A percentile compares a stretch with the other conserved stretches of the same genome.
phyloP scores from a whole-genome alignment of 2,329 filamentous ascomycete species.

The Dactylonectria macrodidyma region DNA sequence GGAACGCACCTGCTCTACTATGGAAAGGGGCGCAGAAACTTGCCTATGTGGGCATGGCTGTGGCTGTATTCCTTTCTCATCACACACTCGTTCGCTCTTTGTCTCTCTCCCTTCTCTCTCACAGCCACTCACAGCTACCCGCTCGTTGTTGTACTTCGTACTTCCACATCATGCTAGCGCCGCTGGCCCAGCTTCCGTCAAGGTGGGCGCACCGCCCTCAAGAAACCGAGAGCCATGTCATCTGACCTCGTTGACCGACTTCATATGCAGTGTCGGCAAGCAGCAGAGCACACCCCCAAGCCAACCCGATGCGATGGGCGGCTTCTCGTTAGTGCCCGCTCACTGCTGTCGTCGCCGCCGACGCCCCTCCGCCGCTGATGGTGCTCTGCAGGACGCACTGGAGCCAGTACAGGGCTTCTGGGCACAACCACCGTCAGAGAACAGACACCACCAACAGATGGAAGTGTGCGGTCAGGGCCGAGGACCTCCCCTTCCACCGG shows the following conservation, averaged over 20 bases:
- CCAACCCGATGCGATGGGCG: conserved; percentile 42
- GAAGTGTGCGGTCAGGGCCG: conserved; percentile 7
- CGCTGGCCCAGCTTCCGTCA: conserved; percentile 6
- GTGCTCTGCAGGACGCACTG: conserved; percentile 17
- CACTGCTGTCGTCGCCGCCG: conserved; percentile 32
- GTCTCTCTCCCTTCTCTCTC: not conserved
- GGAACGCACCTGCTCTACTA: not conserved
- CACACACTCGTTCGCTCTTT: not conserved
- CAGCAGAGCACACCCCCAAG: conserved; percentile 12
- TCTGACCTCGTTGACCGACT: conserved; percentile 14
- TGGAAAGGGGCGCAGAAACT: not conserved
- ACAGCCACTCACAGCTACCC: not conserved
- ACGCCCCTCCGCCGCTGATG: conserved; percentile 28
- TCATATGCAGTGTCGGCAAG: not conserved
- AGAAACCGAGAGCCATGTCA: not conserved
- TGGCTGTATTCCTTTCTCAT: not conserved
- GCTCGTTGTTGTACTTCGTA: not conserved
- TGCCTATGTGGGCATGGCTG: not conserved
- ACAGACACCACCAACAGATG: not conserved
- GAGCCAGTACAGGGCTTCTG: not conserved
- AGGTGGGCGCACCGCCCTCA: not conserved
- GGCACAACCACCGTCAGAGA: not conserved
- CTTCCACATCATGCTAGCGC: conserved; percentile 15
- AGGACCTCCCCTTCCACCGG: not conserved
- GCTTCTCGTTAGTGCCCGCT: conserved; percentile 47